Base-by-base conservation (phyloP, 352 stramenopile genomes). In the Pythium aquatile region DNA sequence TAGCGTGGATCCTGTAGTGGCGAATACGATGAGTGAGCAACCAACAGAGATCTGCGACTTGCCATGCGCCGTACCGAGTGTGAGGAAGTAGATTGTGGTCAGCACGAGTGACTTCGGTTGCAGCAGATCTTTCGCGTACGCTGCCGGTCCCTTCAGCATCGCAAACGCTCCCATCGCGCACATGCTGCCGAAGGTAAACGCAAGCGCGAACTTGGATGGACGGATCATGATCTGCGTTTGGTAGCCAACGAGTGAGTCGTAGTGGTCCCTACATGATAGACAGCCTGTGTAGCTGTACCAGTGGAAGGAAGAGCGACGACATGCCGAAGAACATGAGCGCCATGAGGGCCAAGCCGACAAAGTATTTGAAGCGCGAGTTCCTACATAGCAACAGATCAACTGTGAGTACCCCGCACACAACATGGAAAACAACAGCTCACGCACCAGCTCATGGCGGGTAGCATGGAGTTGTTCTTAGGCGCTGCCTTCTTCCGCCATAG, bases 311-410 rank as follows among this genome's bases (percentile, higher is more conserved):
- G 55, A 93, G 74, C 0, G 79, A 89, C 40, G 83, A 79, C 83
- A 94, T 92, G 71, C 81, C 84, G 47, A 94, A 91, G 70, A 94
- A 94, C 66, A 94, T 58, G 44, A 88, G 69, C 0, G 77, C 76
- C 51, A 93, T 81, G 55, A 94, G 73, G 5, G 76, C 66, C 60
- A 94, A 75, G 3, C 65, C 77, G 11, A 94, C 81, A 83, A 94
- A 94, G 58, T 88, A 88, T 59, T 91, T 91, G 65, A 93, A 94
- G 10, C 85, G 76, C 35, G 79, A 77, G 55, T 90, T 85, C 81
- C 83, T 90, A 32, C 29, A 35, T 3, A n/a, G n/a, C n/a, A n/a
- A n/a, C n/a, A n/a, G n/a, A n/a, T n/a, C n/a, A n/a, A n/a, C n/a
- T n/a, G n/a, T n/a, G n/a, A n/a, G n/a, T n/a, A n/a, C n/a, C n/a